Evolutionary conservation across 805 yeast genomes (phyloP), one percentile per base, ranked within the genome.

Genomic region (Ogataea paradorogensis): DNA sequence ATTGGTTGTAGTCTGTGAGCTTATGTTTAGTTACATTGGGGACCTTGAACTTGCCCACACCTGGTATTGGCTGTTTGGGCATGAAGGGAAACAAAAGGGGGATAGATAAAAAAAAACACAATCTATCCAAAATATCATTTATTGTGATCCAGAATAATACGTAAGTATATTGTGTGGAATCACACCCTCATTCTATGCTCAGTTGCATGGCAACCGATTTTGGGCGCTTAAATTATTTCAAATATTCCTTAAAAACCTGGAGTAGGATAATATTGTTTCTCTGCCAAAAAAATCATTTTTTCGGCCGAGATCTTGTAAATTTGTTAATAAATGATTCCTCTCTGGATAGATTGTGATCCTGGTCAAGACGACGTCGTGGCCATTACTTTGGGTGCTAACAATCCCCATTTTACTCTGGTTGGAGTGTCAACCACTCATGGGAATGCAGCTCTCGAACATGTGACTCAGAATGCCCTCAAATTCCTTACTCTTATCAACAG

Each of bases 321-420:
- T 20, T n/a, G 24, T 32, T 21, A 11, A 5, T 7, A 10, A 9
- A 43, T 50, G 41, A 74, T 80, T 15, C 95, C 95, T 0, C 53
- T 88, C 5, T 88, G 95, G 95, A 61, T 88, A 9, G 96, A 88
- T 62, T 88, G 96, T 60, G 96, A 88, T 56, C 95, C 95, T 0
- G 95, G 96, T 1, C 93, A 84, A 53, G 96, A 88, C 55, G 96
- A 88, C 53, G 82, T 85, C 1, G 73, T 85, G 31, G 95, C 93
- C 4, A 68, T 88, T 7, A 63, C 84, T 8, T 48, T 88, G 18
- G 78, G 86, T 0, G 65, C 76, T 7, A 76, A 73, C 53, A 74
- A 79, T 47, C 84, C 87, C 0, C 62, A 70, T 18, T 75, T 78
- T 61, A 59, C 74, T 11, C 59, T 85, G 8, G 50, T 79, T 3